Evolutionary conservation across 2,329 filamentous ascomycete species (phyloP).

Genomic region (Colletotrichum orbiculare): DNA sequence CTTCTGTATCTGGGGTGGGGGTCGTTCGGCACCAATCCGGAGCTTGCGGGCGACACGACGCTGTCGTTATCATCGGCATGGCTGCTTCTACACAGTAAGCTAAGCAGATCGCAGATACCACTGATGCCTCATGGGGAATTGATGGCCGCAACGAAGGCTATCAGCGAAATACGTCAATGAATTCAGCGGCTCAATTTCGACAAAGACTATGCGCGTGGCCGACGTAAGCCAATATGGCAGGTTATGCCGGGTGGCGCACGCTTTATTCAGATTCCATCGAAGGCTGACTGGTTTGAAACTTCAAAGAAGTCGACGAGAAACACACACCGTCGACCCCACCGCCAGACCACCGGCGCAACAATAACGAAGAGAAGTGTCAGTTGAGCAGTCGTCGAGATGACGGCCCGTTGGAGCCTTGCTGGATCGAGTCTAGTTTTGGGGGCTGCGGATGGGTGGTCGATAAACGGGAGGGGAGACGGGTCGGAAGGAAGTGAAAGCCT

Average conservation of each 20-base stretch:
- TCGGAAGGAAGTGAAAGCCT: not conserved
- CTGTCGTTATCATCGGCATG: conserved; percentile 5
- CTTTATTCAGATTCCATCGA: not conserved
- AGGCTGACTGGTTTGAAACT: not conserved
- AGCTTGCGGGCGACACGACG: conserved; percentile 2
- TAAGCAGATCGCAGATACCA: not conserved
- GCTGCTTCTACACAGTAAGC: too few relatives aligned
- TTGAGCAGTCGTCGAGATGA: conserved; percentile 10
- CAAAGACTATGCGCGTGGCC: conserved; percentile 5
- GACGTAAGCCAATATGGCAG: conserved; percentile 2
- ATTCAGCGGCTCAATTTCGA: not conserved
- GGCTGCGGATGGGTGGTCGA: conserved; percentile 6
- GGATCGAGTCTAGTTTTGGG: conserved; percentile 20
- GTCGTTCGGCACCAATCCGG: conserved; percentile 8
- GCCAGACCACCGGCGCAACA: conserved; percentile 13
- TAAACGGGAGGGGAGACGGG: conserved; percentile 11
- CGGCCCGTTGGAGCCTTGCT: conserved; percentile 16
- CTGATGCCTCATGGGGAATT: not conserved
- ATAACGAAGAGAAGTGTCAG: conserved; percentile 20
- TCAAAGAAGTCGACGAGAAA: not conserved
- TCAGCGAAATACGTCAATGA: conserved; percentile 3
- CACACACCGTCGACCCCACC: conserved; percentile 7
- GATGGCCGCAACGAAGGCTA: not conserved
- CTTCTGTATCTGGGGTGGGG: not conserved
- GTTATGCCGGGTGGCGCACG: conserved; percentile 24